A percentile compares a stretch with the other conserved stretches of the same genome.
Evolutionary conservation across 169 alveolate species (phyloP).

Genomic region (Cryptosporidium bovis): DNA sequence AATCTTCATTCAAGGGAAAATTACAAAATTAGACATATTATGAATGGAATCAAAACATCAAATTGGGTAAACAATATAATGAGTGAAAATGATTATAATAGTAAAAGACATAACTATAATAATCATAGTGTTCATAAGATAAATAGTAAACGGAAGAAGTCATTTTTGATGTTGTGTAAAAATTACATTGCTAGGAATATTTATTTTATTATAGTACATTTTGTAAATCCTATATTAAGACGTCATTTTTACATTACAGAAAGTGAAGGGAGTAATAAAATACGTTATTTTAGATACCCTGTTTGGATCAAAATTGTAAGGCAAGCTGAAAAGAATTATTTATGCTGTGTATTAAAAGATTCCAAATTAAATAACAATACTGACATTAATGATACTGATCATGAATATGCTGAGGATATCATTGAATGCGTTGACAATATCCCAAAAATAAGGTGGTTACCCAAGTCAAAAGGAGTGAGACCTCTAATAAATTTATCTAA

Average conservation of each 20-base stretch:
- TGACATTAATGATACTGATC: neutral
- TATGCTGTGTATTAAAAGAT: conserved; percentile 14
- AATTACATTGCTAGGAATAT: conserved; percentile 59
- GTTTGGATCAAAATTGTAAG: conserved; percentile 66
- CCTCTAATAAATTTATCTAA: conserved; percentile 57
- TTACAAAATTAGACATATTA: conserved; percentile 24
- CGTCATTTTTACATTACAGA: conserved; percentile 66
- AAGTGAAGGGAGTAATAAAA: conserved; percentile 43
- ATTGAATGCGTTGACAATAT: conserved; percentile 21
- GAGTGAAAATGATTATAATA: neutral
- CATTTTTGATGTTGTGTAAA: conserved; percentile 2
- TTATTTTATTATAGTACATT: conserved; percentile 34
- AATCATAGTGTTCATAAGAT: neutral
- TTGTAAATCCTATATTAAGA: conserved; percentile 54
- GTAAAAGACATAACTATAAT: neutral
- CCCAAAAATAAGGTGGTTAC: conserved; percentile 68
- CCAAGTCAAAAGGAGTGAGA: conserved; percentile 54
- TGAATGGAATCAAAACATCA: conserved; percentile 47
- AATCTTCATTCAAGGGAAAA: conserved; percentile 64
- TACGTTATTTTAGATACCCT: conserved; percentile 60
- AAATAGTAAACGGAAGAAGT: neutral
- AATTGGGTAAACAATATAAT: conserved; percentile 37
- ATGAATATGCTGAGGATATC: neutral
- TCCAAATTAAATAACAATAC: neutral
- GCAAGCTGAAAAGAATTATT: conserved; percentile 46